Conservation (phyloP, 75 land plant species). For the Picea glauca region DNA sequence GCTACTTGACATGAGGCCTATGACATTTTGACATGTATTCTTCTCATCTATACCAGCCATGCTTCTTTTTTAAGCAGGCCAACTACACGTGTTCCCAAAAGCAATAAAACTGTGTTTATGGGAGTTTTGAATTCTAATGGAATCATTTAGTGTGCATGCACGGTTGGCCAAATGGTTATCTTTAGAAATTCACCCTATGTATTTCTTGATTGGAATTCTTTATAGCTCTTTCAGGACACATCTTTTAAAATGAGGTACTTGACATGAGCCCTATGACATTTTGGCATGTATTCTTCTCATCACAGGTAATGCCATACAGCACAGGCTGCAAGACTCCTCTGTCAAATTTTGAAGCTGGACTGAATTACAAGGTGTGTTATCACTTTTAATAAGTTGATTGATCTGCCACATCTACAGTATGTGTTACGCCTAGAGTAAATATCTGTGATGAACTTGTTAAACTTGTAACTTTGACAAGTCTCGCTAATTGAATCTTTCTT, state of each 20-base stretch:
- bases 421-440: background rate
- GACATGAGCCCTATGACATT: background rate
- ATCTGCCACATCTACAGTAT: background rate
- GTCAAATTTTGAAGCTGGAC: slow-evolving; percentile 90
- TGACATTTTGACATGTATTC: background rate
- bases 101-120: background rate
- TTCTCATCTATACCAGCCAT: background rate
- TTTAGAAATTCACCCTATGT: background rate
- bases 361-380: slow-evolving; percentile 78
- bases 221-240: background rate
- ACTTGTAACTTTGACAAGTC: background rate
- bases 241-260: background rate
- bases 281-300: background rate
- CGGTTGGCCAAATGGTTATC: background rate
- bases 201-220: background rate
- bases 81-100: background rate
- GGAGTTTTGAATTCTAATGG: background rate
- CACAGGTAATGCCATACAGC: slow-evolving; percentile 99
- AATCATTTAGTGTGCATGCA: background rate
- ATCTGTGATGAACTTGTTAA: background rate
- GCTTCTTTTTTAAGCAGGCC: background rate
- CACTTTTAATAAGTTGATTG: background rate
- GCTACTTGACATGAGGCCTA: background rate
- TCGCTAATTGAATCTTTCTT: background rate
- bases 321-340: slow-evolving; percentile 93